These are phyloP conservation scores for Fusarium musae DNA, from an alignment of 2,329 filamentous ascomycete species.

Conservation along the genomic window DNA sequence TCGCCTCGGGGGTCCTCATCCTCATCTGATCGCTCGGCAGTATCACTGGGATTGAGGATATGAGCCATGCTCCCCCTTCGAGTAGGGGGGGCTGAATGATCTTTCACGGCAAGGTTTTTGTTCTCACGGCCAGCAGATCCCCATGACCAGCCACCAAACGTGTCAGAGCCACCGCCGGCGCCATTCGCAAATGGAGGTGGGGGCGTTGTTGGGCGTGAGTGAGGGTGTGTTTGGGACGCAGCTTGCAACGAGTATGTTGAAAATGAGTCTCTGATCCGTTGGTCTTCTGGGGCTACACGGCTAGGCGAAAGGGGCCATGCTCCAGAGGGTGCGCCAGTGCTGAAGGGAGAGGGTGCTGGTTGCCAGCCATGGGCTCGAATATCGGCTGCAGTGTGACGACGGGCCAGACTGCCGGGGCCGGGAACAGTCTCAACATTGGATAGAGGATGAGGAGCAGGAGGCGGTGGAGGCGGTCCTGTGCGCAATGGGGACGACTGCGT, in stretches of 20 bases:
- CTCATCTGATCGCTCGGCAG: conserved; percentile 65
- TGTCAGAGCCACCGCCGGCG: conserved; percentile 51
- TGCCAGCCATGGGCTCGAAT: conserved; percentile 90
- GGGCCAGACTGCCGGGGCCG: conserved; percentile 75
- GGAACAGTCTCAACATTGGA: conserved; percentile 71
- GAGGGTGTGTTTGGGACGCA: conserved; percentile 55
- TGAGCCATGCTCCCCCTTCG: conserved; percentile 71
- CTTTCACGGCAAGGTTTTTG: conserved; percentile 62
- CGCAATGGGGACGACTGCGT: conserved; percentile 77
- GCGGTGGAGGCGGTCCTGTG: conserved; percentile 72
- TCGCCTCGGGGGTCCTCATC: conserved; percentile 66
- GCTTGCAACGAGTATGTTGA: conserved; percentile 64
- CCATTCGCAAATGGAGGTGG: conserved; percentile 62
- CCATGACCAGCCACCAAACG: conserved; percentile 69
- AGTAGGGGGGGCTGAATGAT: conserved; percentile 67
- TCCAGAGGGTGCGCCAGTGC: conserved; percentile 64
- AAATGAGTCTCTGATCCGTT: conserved; percentile 66
- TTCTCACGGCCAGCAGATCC: conserved; percentile 61
- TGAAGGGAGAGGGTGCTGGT: conserved; percentile 69
- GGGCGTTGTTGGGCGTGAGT: conserved; percentile 66
- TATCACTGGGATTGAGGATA: conserved; percentile 70
- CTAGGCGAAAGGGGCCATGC: conserved; percentile 67
- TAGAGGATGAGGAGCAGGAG: conserved; percentile 72
- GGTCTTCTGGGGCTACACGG: conserved; percentile 61
- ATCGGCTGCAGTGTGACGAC: conserved; percentile 94